These are phyloP conservation scores for Zasmidium angulare DNA, from an alignment of 2,329 filamentous ascomycete species.

Conservation along the genomic window DNA sequence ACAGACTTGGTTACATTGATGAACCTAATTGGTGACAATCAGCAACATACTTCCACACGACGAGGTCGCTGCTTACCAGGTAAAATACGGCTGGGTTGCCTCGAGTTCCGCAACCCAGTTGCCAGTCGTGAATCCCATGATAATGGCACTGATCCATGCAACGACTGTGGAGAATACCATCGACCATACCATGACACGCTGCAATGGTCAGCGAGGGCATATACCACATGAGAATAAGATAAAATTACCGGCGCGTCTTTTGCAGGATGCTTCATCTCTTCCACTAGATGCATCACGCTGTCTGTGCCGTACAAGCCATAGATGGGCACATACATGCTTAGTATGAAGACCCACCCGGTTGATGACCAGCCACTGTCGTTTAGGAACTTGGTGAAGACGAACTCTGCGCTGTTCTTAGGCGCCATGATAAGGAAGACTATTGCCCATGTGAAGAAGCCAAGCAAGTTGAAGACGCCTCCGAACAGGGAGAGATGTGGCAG, in stretches of 20 bases:
- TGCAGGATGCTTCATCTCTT: slow-evolving; percentile 9
- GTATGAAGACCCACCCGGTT: slow-evolving; percentile 21
- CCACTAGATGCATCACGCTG: slow-evolving; percentile 8
- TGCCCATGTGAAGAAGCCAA: slow-evolving; percentile 24
- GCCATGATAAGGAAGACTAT: slow-evolving; percentile 20
- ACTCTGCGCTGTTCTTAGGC: slow-evolving; percentile 19
- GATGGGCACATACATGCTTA: slow-evolving; percentile 19
- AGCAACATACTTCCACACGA: neutral
- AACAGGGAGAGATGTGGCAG: slow-evolving; percentile 38
- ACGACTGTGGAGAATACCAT: slow-evolving; percentile 5
- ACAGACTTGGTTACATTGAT: slow-evolving; percentile 6
- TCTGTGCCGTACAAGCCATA: slow-evolving; percentile 6
- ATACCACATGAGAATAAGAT: neutral
- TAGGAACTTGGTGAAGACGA: slow-evolving; percentile 24
- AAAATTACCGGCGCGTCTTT: slow-evolving; percentile 4
- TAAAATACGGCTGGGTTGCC: slow-evolving; percentile 6
- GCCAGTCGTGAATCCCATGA: slow-evolving; percentile 9
- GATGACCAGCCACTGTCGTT: slow-evolving; percentile 25
- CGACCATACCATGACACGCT: slow-evolving; percentile 10
- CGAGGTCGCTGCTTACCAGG: neutral
- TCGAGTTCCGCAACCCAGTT: slow-evolving; percentile 6
- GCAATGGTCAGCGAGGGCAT: neutral
- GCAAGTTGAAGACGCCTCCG: slow-evolving; percentile 20
- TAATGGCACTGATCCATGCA: neutral
- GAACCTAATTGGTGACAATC: neutral